These are phyloP conservation scores for Stipa capillata DNA, from an alignment of 176 grass and related monocot species.

Conservation along the genomic window DNA sequence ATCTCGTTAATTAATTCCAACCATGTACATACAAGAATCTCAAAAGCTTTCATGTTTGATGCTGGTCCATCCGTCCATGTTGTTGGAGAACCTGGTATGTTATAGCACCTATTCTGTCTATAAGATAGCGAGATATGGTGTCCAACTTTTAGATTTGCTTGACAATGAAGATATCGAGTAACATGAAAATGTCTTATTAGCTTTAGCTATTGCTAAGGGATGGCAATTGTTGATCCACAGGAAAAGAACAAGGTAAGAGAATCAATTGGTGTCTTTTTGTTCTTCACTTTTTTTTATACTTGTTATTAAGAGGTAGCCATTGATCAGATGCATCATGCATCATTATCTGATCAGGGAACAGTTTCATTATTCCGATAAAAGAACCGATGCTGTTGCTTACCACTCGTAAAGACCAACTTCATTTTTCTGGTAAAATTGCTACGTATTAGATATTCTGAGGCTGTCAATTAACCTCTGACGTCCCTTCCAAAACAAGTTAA, in stretches of 20 bases:
- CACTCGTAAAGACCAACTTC: not conserved
- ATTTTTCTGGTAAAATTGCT: not conserved
- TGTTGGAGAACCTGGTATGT: not conserved
- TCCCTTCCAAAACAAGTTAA: too few species aligned
- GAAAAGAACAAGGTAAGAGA: not conserved
- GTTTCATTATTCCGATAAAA: not conserved
- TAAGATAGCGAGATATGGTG: not conserved
- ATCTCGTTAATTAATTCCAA: not conserved
- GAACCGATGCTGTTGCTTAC: not conserved
- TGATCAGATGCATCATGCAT: not conserved
- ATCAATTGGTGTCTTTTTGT: not conserved
- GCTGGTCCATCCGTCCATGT: not conserved
- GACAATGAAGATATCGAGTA: not conserved
- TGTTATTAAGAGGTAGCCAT: not conserved
- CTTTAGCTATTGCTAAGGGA: not conserved
- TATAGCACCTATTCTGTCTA: not conserved
- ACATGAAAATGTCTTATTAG: not conserved
- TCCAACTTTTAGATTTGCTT: constrained; percentile 2
- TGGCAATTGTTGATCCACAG: not conserved
- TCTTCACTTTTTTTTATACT: not conserved
- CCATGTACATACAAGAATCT: not conserved
- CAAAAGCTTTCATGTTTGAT: not conserved
- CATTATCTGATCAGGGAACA: not conserved
- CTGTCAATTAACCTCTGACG: not conserved
- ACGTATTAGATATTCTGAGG: not conserved